Evolutionary conservation across 1,284 basidiomycete genomes (phyloP), one percentile per base, ranked within the genome.

Genomic region (Puccinia brachypodii): DNA sequence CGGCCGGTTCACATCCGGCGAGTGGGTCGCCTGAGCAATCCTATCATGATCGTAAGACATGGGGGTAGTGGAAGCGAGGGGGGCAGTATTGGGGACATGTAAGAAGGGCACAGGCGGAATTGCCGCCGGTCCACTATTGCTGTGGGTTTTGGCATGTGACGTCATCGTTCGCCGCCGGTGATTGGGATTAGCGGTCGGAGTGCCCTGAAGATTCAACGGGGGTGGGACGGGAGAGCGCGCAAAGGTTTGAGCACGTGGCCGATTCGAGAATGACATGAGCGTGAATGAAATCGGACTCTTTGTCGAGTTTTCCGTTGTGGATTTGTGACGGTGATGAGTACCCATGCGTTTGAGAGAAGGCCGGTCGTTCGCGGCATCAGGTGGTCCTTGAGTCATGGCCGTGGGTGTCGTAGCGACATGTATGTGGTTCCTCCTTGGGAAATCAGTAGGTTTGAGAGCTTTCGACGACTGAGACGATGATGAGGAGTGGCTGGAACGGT

Each of bases 191-290:
- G 40, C 1, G 44, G 69, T 42, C 31, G 69, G 44, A 53, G 69
- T 19, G 13, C 36, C 40, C 7, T 50, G 66, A 11, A 80, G 56
- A n/a, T 80, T 68, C 56, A 80, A 71, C 7, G 77, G 77, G n/a
- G 77, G 50, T 44, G 77, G 77, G 25, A 71, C 31, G 38, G 77
- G 77, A 36, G 36, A 36, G 36, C 77, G 66, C 14, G 31, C 68
- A 16, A 38, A 56, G 19, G 64, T 69, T 58, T 80, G 77, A 47
- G 77, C 77, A 31, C 77, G 77, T 14, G 77, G 77, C 19, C 77
- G 77, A 71, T 71, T 80, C 22, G 77, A 80, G 38, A 80, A 80
- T 13, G 77, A 80, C 9, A 22, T 80, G 2, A 69, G 69, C 38
- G 25, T 40, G 73, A 75, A 75, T 42, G 73, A 58, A 40, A 60